Conservation (phyloP, 192 early-diverging fungal species). For the Podila epicladia region DNA sequence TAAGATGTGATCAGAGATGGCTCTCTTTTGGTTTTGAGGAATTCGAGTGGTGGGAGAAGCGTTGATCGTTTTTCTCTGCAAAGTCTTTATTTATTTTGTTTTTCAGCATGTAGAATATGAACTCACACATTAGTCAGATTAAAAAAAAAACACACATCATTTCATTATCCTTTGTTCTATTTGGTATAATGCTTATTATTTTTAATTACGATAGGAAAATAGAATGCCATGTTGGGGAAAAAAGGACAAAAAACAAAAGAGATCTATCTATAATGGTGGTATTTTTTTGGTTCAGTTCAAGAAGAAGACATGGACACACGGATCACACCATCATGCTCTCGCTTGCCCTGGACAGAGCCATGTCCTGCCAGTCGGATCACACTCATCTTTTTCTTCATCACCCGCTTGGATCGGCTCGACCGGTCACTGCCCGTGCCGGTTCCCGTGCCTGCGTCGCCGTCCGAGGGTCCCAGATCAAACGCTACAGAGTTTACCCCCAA, state of each 20-base stretch:
- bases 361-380: slow-evolving; percentile 37
- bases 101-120: too few relatives aligned
- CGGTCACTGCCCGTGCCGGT: slow-evolving; percentile 43
- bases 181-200: too few relatives aligned
- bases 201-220: not conserved
- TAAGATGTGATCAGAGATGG: not conserved
- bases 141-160: too few relatives aligned
- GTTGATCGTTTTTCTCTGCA: not conserved
- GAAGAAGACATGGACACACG: slow-evolving; percentile 28
- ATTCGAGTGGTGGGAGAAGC: not conserved
- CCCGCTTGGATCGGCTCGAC: slow-evolving; percentile 28
- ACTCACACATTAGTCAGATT: too few relatives aligned
- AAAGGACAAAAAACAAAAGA: not conserved
- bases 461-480: slow-evolving; percentile 37
- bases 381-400: slow-evolving; percentile 54
- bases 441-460: slow-evolving; percentile 27
- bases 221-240: not conserved
- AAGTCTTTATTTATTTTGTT: too few relatives aligned
- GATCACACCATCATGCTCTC: slow-evolving; percentile 24
- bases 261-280: not conserved
- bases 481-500: slow-evolving; percentile 13
- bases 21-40: too few relatives aligned
- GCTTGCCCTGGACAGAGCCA: slow-evolving; percentile 33
- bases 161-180: too few relatives aligned
- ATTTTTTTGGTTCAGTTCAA: not conserved